Base-by-base conservation (phyloP, 345 rosid genomes). In the Murraya koenigii region DNA sequence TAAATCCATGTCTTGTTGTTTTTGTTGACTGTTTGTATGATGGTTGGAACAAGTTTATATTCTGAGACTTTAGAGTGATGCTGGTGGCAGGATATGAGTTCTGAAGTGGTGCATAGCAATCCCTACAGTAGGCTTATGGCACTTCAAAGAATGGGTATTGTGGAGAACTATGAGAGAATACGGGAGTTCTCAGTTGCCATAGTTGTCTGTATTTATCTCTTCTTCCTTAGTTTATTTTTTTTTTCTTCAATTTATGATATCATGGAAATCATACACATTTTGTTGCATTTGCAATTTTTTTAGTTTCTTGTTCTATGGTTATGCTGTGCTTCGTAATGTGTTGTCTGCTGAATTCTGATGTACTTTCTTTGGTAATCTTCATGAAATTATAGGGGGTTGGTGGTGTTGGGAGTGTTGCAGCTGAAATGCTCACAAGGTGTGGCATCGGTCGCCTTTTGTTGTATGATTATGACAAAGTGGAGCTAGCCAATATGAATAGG, bases 101-200 rank as follows among this genome's bases (percentile, higher is more conserved):
- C 97, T 5, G 97, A 92, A 87, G 99, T 95, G 81, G 95, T 95
- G 52, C 98, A 95, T 81, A 92, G 94, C 83, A 95, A 95, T 84
- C 99, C 99, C 66, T 95, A 95, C 75, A 93, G 99, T 80, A 88
- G 99, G 88, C 97, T 93, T 32, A 96, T 96, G 99, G 99, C 99
- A 23, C 99, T 96, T 80, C 99, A 96, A 80, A 87, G 97, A 77
- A 96, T 96, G 98, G 99, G 98, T 39, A 94, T 93, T 74, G 99
- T 96, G 82, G 80, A 92, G 69, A 90, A 92, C 80, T 93, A 93
- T 77, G 98, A 96, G 84, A 90, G 93, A 75, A 91, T 93, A 26
- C 90, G 97, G 76, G 91, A 88, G 32, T 91, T 91, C 85, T 96
- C 98, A 8, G 97, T 96, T 77, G 99, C 99, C 82, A 90, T 96